These are phyloP conservation scores for Lipomyces starkeyi DNA, from an alignment of 805 yeast genomes.

Conservation along the genomic window DNA sequence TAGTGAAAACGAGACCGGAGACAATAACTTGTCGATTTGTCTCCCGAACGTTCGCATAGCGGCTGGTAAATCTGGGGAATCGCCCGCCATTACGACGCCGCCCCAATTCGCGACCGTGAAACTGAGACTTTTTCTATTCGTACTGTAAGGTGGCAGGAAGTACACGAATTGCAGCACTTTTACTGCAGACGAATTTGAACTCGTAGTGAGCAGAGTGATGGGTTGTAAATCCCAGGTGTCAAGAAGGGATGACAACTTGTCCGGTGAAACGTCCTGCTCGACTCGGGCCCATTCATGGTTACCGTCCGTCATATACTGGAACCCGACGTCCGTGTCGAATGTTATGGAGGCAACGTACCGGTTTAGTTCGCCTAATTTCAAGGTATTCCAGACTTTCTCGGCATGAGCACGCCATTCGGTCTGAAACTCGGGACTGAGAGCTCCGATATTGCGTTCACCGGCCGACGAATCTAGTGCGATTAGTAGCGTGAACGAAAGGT, in stretches of 20 bases:
- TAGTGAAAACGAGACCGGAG: constrained; percentile 63
- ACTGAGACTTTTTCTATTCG: constrained; percentile 15
- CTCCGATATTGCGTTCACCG: not conserved
- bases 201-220: constrained; percentile 10
- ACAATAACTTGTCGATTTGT: constrained; percentile 75
- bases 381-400: constrained; percentile 1
- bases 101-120: constrained; percentile 83
- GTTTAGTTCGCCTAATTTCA: constrained; percentile 16
- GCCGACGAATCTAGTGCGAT: constrained; percentile 15
- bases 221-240: constrained; percentile 29
- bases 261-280: not conserved
- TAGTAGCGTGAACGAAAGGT: constrained; percentile 32
- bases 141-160: constrained; percentile 13
- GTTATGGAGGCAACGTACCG: constrained; percentile 16
- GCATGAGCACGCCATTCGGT: constrained; percentile 13
- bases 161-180: constrained; percentile 31
- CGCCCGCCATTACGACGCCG: constrained; percentile 63
- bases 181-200: not conserved
- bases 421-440: not conserved
- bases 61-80: constrained; percentile 35
- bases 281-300: constrained; percentile 7
- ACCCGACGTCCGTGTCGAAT: constrained; percentile 29
- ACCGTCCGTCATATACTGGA: constrained; percentile 17
- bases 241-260: constrained; percentile 14
- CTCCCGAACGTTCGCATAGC: constrained; percentile 72